Evolutionary conservation across 2,329 filamentous ascomycete genomes (phyloP).

Genomic region (Cryoendolithus antarcticus): DNA sequence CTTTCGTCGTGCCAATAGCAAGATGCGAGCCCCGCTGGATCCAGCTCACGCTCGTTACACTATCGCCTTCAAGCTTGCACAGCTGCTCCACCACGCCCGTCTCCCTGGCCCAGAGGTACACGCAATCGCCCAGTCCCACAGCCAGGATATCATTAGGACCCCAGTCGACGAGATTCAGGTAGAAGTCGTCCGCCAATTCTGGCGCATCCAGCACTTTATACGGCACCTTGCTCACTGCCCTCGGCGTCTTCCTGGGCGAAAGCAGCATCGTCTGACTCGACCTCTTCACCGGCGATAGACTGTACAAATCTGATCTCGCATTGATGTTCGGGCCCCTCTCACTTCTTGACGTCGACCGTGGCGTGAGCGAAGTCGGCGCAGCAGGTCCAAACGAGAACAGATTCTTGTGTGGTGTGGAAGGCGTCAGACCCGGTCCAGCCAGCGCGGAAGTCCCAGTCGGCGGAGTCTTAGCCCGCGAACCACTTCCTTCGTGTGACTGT

Average conservation of each 20-base stretch:
- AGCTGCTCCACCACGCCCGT: constrained; percentile 85
- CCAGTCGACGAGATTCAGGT: constrained; percentile 95
- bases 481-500: constrained; percentile 46
- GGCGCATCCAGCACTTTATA: constrained; percentile 97
- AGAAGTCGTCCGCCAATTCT: constrained; percentile 93
- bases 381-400: constrained; percentile 75
- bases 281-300: constrained; percentile 82
- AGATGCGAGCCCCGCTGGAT: constrained; percentile 91
- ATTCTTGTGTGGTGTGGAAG: constrained; percentile 94
- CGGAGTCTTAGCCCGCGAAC: constrained; percentile 54
- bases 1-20: constrained; percentile 88
- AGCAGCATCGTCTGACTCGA: constrained; percentile 89
- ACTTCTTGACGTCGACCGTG: constrained; percentile 49
- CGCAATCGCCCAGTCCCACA: constrained; percentile 80
- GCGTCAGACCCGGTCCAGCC: constrained; percentile 64
- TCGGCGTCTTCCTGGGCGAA: constrained; percentile 74
- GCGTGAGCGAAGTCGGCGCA: constrained; percentile 73
- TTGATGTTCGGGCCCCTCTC: constrained; percentile 82
- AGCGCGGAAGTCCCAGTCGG: constrained; percentile 53
- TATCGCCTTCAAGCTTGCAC: constrained; percentile 84
- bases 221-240: constrained; percentile 87
- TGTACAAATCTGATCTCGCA: constrained; percentile 85
- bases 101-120: constrained; percentile 97
- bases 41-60: constrained; percentile 94
- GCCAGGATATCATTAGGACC: constrained; percentile 88